A percentile compares a stretch with the other conserved stretches of the same genome.
phyloP scores from a whole-genome alignment of 1,284 basidiomycete species.

The Puccinia hordei region DNA sequence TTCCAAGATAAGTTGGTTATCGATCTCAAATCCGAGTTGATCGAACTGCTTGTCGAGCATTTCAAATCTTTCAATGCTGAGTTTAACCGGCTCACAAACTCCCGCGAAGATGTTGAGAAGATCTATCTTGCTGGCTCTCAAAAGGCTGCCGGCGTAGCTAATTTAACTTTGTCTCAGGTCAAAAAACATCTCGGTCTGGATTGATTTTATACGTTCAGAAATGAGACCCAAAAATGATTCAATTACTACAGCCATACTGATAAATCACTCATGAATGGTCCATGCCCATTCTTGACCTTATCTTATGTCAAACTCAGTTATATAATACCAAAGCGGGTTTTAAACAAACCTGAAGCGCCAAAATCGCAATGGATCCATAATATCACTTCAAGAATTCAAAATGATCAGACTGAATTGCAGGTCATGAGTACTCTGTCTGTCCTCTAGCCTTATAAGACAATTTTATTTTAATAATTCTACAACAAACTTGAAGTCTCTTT shows the following conservation, averaged over 20 bases:
- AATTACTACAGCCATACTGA: too few species aligned
- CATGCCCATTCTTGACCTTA: too few species aligned
- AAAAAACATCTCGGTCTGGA: slow-evolving; percentile 69
- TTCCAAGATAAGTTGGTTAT: slow-evolving; percentile 69
- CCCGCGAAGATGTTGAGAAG: slow-evolving; percentile 68
- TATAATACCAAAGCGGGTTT: too few species aligned
- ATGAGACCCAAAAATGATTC: too few species aligned
- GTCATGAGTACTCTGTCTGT: background rate
- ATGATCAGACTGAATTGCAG: too few species aligned
- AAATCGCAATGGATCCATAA: too few species aligned
- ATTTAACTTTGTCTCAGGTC: slow-evolving; percentile 70
- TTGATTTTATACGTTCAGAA: slow-evolving; percentile 14
- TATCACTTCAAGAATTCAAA: too few species aligned
- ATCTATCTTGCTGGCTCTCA: slow-evolving; percentile 70
- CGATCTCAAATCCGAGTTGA: slow-evolving; percentile 72
- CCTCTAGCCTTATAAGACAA: background rate
- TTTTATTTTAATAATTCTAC: background rate
- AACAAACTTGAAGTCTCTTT: background rate
- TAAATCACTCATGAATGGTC: too few species aligned
- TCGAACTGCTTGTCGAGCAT: slow-evolving; percentile 71
- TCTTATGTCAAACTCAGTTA: too few species aligned
- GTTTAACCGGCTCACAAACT: slow-evolving; percentile 68
- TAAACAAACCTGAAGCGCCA: too few species aligned
- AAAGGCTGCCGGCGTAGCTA: slow-evolving; percentile 68
- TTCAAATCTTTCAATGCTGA: slow-evolving; percentile 72